Evolutionary conservation across 1,284 basidiomycete genomes (phyloP).

Genomic region (Marasmius fiardii): DNA sequence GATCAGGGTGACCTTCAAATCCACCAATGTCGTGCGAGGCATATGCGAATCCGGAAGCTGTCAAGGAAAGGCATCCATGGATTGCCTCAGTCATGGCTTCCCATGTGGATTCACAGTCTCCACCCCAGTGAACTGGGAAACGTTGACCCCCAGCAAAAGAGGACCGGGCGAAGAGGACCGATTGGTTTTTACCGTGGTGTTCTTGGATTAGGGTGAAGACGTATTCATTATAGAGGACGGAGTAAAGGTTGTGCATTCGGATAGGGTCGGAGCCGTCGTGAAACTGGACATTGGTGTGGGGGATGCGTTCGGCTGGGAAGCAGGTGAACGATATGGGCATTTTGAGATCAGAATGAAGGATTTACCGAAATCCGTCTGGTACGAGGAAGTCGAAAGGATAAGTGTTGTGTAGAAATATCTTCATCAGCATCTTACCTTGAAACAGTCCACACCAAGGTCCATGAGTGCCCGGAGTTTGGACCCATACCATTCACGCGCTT

Average conservation of each 20-base stretch:
- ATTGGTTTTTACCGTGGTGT: slow-evolving; percentile 61
- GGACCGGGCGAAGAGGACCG: slow-evolving; percentile 67
- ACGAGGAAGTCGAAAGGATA: too few species aligned
- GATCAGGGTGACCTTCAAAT: slow-evolving; percentile 70
- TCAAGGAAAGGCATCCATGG: slow-evolving; percentile 64
- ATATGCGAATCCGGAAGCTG: slow-evolving; percentile 67
- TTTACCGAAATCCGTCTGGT: slow-evolving; percentile 69
- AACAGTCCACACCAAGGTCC: slow-evolving; percentile 68
- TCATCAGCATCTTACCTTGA: slow-evolving; percentile 57
- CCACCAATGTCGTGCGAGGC: slow-evolving; percentile 77
- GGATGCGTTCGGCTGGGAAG: slow-evolving; percentile 42
- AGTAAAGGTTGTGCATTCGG: slow-evolving; percentile 64
- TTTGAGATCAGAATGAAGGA: slow-evolving; percentile 20
- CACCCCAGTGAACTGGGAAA: slow-evolving; percentile 64
- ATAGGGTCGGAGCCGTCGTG: slow-evolving; percentile 70
- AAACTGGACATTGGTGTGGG: slow-evolving; percentile 59
- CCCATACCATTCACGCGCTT: slow-evolving; percentile 64
- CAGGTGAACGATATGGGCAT: background rate
- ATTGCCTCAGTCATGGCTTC: slow-evolving; percentile 78
- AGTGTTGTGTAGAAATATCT: too few species aligned
- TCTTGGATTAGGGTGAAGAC: slow-evolving; percentile 62
- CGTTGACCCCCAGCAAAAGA: slow-evolving; percentile 68
- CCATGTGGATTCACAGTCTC: slow-evolving; percentile 75
- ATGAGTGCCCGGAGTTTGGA: slow-evolving; percentile 57
- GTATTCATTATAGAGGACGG: slow-evolving; percentile 66